Evolutionary conservation across 768 basidiomycete species (phyloP).

Genomic region (Termitomyces eurrhizus): DNA sequence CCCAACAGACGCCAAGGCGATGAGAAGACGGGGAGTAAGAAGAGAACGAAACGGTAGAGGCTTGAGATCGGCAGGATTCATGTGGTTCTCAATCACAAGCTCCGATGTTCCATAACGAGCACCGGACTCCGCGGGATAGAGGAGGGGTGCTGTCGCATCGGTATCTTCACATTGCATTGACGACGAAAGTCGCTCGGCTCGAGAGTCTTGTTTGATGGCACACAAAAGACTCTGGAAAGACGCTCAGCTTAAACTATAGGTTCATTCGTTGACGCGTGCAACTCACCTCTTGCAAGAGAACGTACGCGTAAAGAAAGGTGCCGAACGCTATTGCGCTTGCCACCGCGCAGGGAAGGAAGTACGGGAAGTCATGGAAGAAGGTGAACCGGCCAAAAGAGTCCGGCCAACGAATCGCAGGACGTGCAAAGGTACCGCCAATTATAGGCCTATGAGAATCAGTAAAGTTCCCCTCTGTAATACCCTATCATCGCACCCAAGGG

Average conservation of each 20-base stretch:
- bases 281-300: constrained; percentile 24
- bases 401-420: constrained; percentile 25
- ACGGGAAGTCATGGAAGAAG: constrained; percentile 26
- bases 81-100: constrained; percentile 13
- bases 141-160: not conserved
- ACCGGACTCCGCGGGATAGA: not conserved
- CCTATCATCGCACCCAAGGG: constrained; percentile 18
- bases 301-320: constrained; percentile 14
- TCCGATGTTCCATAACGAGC: not conserved
- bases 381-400: constrained; percentile 16
- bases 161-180: not conserved
- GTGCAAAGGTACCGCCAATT: constrained; percentile 26
- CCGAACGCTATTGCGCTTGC: constrained; percentile 13
- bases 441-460: constrained; percentile 16
- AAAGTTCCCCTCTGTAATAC: not conserved
- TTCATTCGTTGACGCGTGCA: not conserved
- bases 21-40: constrained; percentile 27
- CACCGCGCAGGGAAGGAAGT: constrained; percentile 26
- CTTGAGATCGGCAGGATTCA: constrained; percentile 10
- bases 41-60: constrained; percentile 21
- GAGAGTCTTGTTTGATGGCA: not conserved
- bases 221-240: constrained; percentile 17
- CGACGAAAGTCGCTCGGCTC: constrained; percentile 1
- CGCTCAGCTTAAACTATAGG: too few relatives aligned
- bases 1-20: constrained; percentile 37